Evolutionary conservation across 371 early-diverging fungal genomes (phyloP).

Genomic region (Mucor racemosus): DNA sequence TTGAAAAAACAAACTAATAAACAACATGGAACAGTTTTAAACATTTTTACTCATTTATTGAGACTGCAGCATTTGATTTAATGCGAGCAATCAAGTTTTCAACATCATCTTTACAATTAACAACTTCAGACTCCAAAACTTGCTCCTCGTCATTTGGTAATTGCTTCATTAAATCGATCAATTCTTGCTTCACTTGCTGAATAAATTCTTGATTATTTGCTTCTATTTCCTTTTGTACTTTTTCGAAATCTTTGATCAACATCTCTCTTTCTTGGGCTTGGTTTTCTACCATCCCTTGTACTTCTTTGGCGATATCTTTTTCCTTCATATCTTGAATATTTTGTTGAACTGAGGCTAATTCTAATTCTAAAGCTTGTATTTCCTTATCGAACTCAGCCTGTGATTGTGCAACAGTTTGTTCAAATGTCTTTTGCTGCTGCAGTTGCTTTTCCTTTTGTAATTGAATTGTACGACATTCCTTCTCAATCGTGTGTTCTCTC

Average conservation of each 20-base stretch:
- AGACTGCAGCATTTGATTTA: constrained; percentile 13
- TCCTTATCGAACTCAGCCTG: constrained; percentile 32
- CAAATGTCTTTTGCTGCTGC: constrained; percentile 29
- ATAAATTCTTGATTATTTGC: constrained; percentile 22
- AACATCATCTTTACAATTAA: constrained; percentile 36
- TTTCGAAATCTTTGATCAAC: constrained; percentile 11
- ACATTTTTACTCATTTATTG: constrained; percentile 5
- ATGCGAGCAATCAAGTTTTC: constrained; percentile 29
- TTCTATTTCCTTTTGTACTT: constrained; percentile 21
- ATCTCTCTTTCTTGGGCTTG: constrained; percentile 25
- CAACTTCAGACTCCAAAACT: constrained; percentile 18
- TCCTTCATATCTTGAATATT: constrained; percentile 17
- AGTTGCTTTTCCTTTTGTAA: constrained; percentile 28
- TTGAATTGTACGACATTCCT: constrained; percentile 30
- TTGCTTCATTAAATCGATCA: constrained; percentile 9
- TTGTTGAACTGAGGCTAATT: constrained; percentile 23
- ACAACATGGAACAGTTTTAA: background rate
- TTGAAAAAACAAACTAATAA: background rate
- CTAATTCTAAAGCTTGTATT: constrained; percentile 18
- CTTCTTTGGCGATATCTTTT: constrained; percentile 17
- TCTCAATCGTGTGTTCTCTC: constrained; percentile 32
- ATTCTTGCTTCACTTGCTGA: constrained; percentile 14
- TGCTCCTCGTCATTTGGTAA: constrained; percentile 1
- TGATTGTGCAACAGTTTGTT: constrained; percentile 30
- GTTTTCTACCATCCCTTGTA: constrained; percentile 20